phyloP scores from a whole-genome alignment of 2,329 filamentous ascomycete genomes.

The Fusarium circinatum region DNA sequence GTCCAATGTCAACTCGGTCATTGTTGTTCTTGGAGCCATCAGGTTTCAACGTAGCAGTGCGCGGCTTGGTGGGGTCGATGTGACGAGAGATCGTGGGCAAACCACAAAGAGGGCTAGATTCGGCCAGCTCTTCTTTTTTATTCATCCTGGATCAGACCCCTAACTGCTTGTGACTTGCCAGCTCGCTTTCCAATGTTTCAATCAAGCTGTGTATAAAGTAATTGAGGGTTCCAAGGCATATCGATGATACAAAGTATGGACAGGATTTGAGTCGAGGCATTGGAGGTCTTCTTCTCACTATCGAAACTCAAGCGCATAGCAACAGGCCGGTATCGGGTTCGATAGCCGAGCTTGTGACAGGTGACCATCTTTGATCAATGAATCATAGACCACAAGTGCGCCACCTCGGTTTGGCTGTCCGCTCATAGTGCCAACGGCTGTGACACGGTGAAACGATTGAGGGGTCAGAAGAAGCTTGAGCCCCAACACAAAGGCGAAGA shows the following conservation, averaged over 20 bases:
- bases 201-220: fast-evolving
- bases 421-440: neutral
- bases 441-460: neutral
- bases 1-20: neutral
- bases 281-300: neutral
- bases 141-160: neutral
- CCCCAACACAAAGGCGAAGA: neutral
- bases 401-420: neutral
- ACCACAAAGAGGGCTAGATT: neutral
- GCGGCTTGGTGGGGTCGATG: neutral
- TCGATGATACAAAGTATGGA: neutral
- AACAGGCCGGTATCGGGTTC: neutral
- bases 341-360: fast-evolving
- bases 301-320: neutral
- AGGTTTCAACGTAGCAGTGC: neutral
- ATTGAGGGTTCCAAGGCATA: fast-evolving
- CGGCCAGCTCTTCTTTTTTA: fast-evolving
- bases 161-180: fast-evolving
- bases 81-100: neutral
- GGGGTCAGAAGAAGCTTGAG: neutral
- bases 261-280: neutral
- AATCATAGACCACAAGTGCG: neutral
- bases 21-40: neutral
- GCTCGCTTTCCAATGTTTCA: fast-evolving
- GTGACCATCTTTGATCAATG: neutral